Conservation (phyloP, 1,139 yeast species). For the Diutina rugosa region DNA sequence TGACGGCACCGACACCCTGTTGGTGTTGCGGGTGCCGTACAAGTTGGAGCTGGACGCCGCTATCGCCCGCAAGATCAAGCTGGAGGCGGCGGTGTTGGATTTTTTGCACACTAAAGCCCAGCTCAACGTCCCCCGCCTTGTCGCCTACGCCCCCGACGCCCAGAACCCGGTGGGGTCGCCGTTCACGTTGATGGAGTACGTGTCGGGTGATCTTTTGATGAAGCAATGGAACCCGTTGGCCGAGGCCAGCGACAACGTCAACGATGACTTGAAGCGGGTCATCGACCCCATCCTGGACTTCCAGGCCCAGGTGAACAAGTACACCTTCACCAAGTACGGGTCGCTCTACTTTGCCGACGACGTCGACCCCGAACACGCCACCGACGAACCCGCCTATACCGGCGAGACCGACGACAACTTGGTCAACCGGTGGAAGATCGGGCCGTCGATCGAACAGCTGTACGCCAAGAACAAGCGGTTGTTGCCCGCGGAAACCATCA, state of each 20-base stretch:
- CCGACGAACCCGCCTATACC: conserved; percentile 40
- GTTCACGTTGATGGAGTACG: conserved; percentile 66
- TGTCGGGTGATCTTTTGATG: conserved; percentile 76
- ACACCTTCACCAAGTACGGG: conserved; percentile 62
- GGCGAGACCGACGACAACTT: conserved; percentile 46
- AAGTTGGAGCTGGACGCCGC: conserved; percentile 52
- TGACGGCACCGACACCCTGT: conserved; percentile 34
- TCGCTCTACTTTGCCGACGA: conserved; percentile 67
- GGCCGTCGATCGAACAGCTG: conserved; percentile 74
- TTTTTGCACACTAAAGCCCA: conserved; percentile 46
- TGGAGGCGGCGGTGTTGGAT: conserved; percentile 92
- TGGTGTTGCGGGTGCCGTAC: conserved; percentile 79
- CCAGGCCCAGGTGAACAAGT: conserved; percentile 35
- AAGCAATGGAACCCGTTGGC: conserved; percentile 78
- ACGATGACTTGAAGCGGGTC: conserved; percentile 37
- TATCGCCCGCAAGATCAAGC: conserved; percentile 54
- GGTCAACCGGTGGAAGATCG: conserved; percentile 72
- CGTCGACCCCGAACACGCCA: conserved; percentile 25
- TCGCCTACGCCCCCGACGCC: conserved; percentile 55
- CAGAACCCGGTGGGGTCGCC: conserved; percentile 58
- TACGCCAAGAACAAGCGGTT: conserved; percentile 57
- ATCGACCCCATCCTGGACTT: conserved; percentile 52
- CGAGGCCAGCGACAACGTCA: conserved; percentile 7
- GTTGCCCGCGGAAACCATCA: conserved; percentile 30
- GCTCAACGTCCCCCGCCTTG: conserved; percentile 56